Base-by-base conservation (phyloP, 2,329 filamentous ascomycete genomes). In the Amphichorda felina region DNA sequence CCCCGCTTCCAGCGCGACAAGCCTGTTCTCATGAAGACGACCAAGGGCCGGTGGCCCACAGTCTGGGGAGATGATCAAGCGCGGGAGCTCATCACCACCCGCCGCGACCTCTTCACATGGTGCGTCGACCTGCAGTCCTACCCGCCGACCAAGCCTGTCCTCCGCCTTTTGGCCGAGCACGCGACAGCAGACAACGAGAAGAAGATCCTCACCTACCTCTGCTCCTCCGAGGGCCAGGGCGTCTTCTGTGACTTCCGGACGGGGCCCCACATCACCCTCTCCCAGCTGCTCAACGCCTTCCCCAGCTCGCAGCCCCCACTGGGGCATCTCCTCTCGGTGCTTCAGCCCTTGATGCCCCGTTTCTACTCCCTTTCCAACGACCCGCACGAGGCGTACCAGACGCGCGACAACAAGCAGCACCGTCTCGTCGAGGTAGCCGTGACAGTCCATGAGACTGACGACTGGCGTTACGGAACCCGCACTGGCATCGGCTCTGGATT, bases 291-390 rank as follows among this genome's bases (percentile, higher is more conserved):
- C 21, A 71, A 82, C 50, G 91, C 91, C 2, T 98, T 98, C 66
- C 87, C 91, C 3, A 94, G 86, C 28, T 77, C 85, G 6, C 84
- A 86, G 53, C 91, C 91, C 36, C 87, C 89, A 4, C 68, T 98
- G 47, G 83, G 91, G 37, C 68, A 78, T 40, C 68, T 98, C 9
- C 70, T 95, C 25, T 83, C 82, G 3, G 73, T 82, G 30, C 73
- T 95, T 36, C 83, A 82, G 48, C 82, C 85, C 33, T 71, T 96
- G 35, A 96, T 96, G 89, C 91, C 91, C 3, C 83, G 91, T 40
- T 98, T 98, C 66, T 98, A 98, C 64, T 96, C 89, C 4, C 76
- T 98, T 11, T 95, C 88, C 36, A 95, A 94, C 55, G 91, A 98
- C 50, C 91, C 91, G 0, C 84, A 91, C 43, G 77, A 93, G 45